phyloP scores from a whole-genome alignment of 495 filamentous ascomycete genomes.

The Hypoxylon rickii region DNA sequence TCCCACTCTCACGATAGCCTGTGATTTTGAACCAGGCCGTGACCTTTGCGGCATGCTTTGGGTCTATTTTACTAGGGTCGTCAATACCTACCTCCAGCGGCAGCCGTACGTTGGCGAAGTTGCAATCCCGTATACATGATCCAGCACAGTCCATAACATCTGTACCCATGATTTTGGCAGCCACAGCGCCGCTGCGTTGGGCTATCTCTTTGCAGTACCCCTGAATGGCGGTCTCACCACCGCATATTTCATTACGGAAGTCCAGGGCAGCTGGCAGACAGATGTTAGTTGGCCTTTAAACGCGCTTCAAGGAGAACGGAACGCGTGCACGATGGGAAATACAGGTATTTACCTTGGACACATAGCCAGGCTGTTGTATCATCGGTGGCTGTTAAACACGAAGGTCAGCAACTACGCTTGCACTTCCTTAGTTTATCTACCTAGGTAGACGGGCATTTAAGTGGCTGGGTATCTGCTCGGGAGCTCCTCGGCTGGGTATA shows the following conservation, averaged over 20 bases:
- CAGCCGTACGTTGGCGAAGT: slow-evolving; percentile 68
- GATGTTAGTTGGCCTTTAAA: not conserved
- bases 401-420: not conserved
- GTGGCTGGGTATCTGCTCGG: too few relatives aligned
- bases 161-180: slow-evolving; percentile 65
- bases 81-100: slow-evolving; percentile 54
- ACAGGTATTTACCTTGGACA: slow-evolving; percentile 14
- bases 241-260: slow-evolving; percentile 66
- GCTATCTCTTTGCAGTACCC: slow-evolving; percentile 62
- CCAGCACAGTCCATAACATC: slow-evolving; percentile 63
- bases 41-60: slow-evolving; percentile 7
- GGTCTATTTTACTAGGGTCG: slow-evolving; percentile 25
- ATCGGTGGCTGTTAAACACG: slow-evolving; percentile 6
- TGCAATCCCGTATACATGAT: slow-evolving; percentile 43
- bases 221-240: slow-evolving; percentile 71
- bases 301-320: not conserved
- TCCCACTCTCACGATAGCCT: slow-evolving; percentile 24
- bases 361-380: slow-evolving; percentile 29
- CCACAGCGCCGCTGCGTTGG: slow-evolving; percentile 55
- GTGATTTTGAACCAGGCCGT: slow-evolving; percentile 26
- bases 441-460: too few relatives aligned
- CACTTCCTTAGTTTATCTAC: too few relatives aligned
- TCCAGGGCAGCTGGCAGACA: slow-evolving; percentile 65
- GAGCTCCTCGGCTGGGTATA: not conserved
- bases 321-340: not conserved